Conservation (phyloP, 2,329 filamentous ascomycete species). For the Ophiostoma novo-ulmi region DNA sequence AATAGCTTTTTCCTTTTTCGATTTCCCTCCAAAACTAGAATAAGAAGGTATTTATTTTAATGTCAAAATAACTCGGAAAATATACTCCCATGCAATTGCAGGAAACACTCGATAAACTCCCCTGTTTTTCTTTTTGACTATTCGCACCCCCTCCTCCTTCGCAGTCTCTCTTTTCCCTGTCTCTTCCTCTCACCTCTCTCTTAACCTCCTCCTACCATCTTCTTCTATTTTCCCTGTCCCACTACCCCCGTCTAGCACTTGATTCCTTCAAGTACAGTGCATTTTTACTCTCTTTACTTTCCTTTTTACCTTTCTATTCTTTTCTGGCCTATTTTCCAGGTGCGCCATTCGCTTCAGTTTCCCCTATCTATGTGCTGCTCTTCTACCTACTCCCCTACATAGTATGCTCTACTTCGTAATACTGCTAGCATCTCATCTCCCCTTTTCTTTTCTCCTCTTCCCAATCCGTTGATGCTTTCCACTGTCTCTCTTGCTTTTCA, state of each 20-base stretch:
- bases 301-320: not conserved
- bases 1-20: not conserved
- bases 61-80: not conserved
- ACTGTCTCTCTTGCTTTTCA: constrained; percentile 8
- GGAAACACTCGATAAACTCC: constrained; percentile 9
- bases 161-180: not conserved
- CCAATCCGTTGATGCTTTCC: not conserved
- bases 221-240: constrained; percentile 6
- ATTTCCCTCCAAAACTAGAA: not conserved
- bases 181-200: not conserved
- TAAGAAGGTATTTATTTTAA: constrained; percentile 3
- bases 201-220: not conserved
- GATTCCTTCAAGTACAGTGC: not conserved
- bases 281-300: not conserved
- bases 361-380: not conserved
- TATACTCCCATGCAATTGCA: constrained; percentile 4
- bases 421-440: constrained; percentile 1
- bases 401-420: not conserved
- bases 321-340: not conserved
- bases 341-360: not conserved
- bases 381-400: not conserved
- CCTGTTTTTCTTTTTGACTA: not conserved
- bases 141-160: not conserved
- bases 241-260: constrained; percentile 3
- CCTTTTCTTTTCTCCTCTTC: constrained; percentile 11